Evolutionary conservation across 2,329 filamentous ascomycete species (phyloP), one percentile per base, ranked within the genome.

Genomic region (Cladosporium cucumerinum): DNA sequence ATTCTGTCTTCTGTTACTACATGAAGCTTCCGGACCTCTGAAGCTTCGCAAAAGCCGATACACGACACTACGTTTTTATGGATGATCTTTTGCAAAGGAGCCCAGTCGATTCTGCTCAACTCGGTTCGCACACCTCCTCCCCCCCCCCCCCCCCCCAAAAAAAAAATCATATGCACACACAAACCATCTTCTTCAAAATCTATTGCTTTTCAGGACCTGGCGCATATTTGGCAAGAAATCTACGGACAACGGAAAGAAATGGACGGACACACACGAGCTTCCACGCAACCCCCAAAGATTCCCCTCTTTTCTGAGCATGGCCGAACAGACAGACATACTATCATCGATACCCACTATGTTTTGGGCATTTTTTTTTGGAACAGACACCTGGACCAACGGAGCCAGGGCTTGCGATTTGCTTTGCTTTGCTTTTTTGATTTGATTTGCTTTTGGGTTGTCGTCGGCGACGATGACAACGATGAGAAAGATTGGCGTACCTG

Each of bases 271-370:
- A n/a, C 23, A 54, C 28, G 51, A 54, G 26, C 23, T 54, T 16
- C 30, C 51, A n/a, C 12, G 16, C 49, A 52, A n/a, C 36, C 39
- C 39, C 10, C 16, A 30, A 25, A 39, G 32, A 39, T 57, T 39
- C 54, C 54, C 54, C 12, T 6, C 7, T 21, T 21, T 46, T 57
- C 39, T 57, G 54, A 32, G 54, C 30, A 57, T 34, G 32, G 51
- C 26, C 51, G 54, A 39, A 57, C 48, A 51, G 48, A 57, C 54
- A 57, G 32, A 57, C 54, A 57, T 57, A 57, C 21, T 25, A 57
- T 57, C 54, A 57, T 57, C 30, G 54, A 57, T 57, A 57, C 54
- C 54, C 54, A 34, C 54, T 18, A 21, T 18, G 28, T 12, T 54
- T 54, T 54, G 26, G 51, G 51, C 26, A 32, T 32, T 54, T 54